Percentiles rank a stretch among this genome's conserved stretches.
Evolutionary conservation across 306 rosid genomes (phyloP).

Genomic region (Argentina anserina): DNA sequence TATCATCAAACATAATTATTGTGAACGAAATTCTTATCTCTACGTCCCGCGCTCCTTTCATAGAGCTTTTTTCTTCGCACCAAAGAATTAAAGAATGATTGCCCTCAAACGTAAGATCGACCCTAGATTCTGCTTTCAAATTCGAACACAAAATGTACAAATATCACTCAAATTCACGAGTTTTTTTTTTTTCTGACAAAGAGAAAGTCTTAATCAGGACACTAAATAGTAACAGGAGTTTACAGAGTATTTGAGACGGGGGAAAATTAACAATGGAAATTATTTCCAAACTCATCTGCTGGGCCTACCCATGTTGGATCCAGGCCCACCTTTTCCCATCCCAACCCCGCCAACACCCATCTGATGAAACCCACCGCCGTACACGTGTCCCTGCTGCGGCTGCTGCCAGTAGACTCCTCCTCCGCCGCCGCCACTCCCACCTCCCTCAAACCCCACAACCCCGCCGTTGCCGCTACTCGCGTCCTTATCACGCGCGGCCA

Average conservation of each 20-base stretch:
- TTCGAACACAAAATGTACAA: too few species aligned
- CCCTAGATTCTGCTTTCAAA: too few species aligned
- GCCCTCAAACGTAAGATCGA: background rate
- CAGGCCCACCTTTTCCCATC: conserved; percentile 50
- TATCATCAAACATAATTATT: background rate
- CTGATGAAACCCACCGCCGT: conserved; percentile 59
- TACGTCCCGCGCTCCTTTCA: background rate
- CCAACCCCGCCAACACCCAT: conserved; percentile 51
- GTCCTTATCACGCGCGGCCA: conserved; percentile 66
- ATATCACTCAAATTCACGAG: background rate
- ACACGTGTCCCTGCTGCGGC: conserved; percentile 57
- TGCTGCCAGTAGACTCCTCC: conserved; percentile 16
- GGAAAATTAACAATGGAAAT: background rate
- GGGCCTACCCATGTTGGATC: conserved; percentile 46
- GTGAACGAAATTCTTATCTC: background rate
- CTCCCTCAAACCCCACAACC: conserved; percentile 24
- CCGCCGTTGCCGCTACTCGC: conserved; percentile 7
- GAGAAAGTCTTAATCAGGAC: background rate
- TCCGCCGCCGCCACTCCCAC: background rate
- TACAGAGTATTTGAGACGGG: background rate
- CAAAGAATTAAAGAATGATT: too few species aligned
- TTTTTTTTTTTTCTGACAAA: too few species aligned
- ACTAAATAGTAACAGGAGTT: background rate
- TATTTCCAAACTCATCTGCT: conserved; percentile 12
- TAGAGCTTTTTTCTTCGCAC: too few species aligned